phyloP scores from a whole-genome alignment of 345 rosid species.

The Citrus sp. region DNA sequence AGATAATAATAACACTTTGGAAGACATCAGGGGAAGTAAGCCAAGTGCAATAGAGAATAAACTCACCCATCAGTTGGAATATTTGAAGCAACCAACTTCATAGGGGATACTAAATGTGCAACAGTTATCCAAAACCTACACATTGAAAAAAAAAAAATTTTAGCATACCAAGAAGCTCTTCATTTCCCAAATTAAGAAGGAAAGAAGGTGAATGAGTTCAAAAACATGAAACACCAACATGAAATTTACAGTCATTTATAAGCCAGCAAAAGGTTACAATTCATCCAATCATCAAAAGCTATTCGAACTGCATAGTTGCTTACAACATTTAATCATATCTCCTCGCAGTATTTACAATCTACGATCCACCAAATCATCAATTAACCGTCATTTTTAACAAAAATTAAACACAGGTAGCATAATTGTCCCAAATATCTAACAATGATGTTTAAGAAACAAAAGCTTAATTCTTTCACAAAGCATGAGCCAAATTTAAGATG shows the following conservation, averaged over 20 bases:
- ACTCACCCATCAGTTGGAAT: conserved; percentile 34
- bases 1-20: neutral
- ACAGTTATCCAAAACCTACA: conserved; percentile 32
- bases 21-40: neutral
- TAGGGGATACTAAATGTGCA: conserved; percentile 13
- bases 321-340: neutral
- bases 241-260: neutral
- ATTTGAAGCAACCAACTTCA: conserved; percentile 18
- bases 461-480: neutral
- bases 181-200: neutral
- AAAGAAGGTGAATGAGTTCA: neutral
- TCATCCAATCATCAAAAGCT: neutral
- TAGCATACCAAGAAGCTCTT: conserved; percentile 4
- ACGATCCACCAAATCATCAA: neutral
- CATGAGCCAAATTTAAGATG: neutral
- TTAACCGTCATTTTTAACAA: neutral
- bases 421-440: neutral
- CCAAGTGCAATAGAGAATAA: neutral
- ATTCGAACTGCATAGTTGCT: neutral
- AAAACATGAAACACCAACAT: neutral
- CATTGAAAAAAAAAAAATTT: neutral
- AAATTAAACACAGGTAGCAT: neutral
- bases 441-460: neutral
- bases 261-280: neutral
- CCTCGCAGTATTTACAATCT: neutral